These are phyloP conservation scores for Geotrichum carabidarum DNA, from an alignment of 1,139 yeast genomes.

Conservation along the genomic window DNA sequence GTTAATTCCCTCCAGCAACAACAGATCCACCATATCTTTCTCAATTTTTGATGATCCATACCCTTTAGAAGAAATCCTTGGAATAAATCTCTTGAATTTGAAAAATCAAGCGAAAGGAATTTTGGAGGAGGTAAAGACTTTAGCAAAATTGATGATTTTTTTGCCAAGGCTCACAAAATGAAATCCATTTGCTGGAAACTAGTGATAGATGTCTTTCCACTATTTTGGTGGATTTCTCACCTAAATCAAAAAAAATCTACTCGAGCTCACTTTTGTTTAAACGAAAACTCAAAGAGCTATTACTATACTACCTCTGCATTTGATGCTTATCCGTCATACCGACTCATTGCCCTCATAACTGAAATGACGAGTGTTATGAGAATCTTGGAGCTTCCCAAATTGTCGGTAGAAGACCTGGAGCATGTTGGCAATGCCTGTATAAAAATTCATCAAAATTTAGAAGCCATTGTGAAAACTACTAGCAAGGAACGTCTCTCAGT, in stretches of 20 bases:
- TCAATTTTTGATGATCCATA: slow-evolving; percentile 45
- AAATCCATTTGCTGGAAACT: too few relatives aligned
- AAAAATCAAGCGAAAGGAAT: slow-evolving; percentile 56
- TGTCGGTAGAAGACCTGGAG: not conserved
- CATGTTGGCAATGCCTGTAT: not conserved
- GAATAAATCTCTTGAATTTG: slow-evolving; percentile 72
- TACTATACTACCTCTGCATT: not conserved
- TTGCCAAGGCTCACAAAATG: too few relatives aligned
- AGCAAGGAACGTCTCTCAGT: not conserved
- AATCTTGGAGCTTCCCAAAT: not conserved
- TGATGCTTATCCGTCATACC: not conserved
- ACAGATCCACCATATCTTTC: slow-evolving; percentile 53
- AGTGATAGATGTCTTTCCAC: not conserved
- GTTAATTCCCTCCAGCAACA: slow-evolving; percentile 44
- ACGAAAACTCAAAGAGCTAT: not conserved
- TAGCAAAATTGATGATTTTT: too few relatives aligned
- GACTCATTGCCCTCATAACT: not conserved
- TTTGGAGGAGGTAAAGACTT: too few relatives aligned
- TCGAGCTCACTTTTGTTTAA: not conserved
- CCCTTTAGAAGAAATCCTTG: slow-evolving; percentile 73
- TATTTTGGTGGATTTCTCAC: not conserved
- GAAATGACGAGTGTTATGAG: not conserved
- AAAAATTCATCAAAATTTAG: not conserved
- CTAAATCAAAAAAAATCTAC: not conserved
- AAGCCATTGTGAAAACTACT: not conserved